Percentiles rank a stretch among this genome's conserved stretches.
Conservation (phyloP, 192 early-diverging fungal genomes). For the Spinellus fusiger region DNA sequence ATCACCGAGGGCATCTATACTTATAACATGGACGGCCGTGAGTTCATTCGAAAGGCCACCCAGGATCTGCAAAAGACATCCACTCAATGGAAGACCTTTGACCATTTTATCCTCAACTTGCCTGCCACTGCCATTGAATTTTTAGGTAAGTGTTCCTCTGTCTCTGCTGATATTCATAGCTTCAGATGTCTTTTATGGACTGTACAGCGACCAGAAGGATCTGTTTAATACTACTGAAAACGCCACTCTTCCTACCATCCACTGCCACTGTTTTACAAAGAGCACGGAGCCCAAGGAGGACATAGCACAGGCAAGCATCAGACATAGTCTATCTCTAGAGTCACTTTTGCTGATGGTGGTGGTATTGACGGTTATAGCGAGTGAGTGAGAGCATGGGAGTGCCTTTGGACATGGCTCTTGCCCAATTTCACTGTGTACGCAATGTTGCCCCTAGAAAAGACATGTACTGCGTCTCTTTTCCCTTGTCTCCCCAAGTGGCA, state of each 20-base stretch:
- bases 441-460: constrained; percentile 98
- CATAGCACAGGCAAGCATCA: constrained; percentile 45
- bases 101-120: constrained; percentile 98
- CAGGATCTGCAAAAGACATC: constrained; percentile 48
- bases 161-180: neutral
- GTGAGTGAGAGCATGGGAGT: constrained; percentile 46
- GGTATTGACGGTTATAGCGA: constrained; percentile 32
- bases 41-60: constrained; percentile 80
- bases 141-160: constrained; percentile 47
- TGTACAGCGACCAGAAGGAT: constrained; percentile 2
- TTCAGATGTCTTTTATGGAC: constrained; percentile 82
- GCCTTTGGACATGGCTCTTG: constrained; percentile 25
- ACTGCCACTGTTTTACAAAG: constrained; percentile 94
- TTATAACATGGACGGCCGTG: constrained; percentile 88
- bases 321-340: neutral
- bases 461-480: constrained; percentile 93
- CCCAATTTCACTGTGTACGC: constrained; percentile 74
- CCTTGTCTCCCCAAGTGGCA: constrained; percentile 71
- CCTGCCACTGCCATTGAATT: constrained; percentile 97
- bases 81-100: constrained; percentile 59
- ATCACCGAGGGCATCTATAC: constrained; percentile 17
- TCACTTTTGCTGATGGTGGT: no score
- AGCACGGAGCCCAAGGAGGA: constrained; percentile 62
- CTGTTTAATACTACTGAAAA: neutral
- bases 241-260: constrained; percentile 75